Conservation (phyloP, 2,329 filamentous ascomycete species). For the Diaporthe ilicicola region DNA sequence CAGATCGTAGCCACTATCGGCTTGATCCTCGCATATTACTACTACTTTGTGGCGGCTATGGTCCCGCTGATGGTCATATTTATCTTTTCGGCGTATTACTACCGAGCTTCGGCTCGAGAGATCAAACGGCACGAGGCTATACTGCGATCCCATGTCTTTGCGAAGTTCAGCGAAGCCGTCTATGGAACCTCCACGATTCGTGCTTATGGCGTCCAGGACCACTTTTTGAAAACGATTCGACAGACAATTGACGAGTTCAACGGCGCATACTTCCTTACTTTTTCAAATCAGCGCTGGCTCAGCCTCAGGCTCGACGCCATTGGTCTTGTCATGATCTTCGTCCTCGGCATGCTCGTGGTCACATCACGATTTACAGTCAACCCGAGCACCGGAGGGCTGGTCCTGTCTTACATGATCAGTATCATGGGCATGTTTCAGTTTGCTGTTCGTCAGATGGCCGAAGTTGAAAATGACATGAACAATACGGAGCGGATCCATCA, state of each 20-base stretch:
- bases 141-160: constrained; percentile 86
- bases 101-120: constrained; percentile 89
- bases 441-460: constrained; percentile 91
- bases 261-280: constrained; percentile 92
- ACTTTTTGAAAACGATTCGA: constrained; percentile 76
- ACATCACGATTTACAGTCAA: constrained; percentile 89
- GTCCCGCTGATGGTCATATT: constrained; percentile 78
- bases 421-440: constrained; percentile 98
- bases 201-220: constrained; percentile 84
- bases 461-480: constrained; percentile 99
- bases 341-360: constrained; percentile 87
- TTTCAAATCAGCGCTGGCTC: constrained; percentile 94
- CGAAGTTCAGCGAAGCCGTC: constrained; percentile 89
- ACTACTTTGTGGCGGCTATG: constrained; percentile 78
- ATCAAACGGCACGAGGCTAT: constrained; percentile 94
- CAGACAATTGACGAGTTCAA: constrained; percentile 89
- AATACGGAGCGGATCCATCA: constrained; percentile 90
- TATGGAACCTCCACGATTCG: constrained; percentile 85
- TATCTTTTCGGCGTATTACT: constrained; percentile 84
- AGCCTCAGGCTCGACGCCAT: constrained; percentile 85
- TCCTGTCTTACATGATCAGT: constrained; percentile 90
- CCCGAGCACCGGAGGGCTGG: constrained; percentile 85
- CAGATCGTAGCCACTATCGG: constrained; percentile 86
- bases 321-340: constrained; percentile 85
- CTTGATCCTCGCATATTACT: constrained; percentile 91